Percentiles rank a stretch among this genome's conserved stretches.
These are phyloP conservation scores for Ophiorrhiza pumila DNA, from an alignment of 257 asterid species.

Conservation along the genomic window DNA sequence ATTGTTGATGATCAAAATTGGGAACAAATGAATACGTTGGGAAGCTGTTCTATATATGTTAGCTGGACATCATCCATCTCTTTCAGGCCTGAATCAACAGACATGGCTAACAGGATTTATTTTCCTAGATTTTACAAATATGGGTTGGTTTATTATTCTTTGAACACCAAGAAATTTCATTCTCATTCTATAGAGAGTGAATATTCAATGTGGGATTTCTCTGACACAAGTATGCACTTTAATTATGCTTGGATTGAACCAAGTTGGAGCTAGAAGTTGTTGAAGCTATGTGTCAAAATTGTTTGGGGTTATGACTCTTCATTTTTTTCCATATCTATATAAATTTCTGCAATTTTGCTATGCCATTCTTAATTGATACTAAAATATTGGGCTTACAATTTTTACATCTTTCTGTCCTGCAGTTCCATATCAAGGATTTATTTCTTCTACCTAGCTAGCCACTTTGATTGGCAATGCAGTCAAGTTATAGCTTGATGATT, in stretches of 20 bases:
- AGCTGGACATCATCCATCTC: neutral
- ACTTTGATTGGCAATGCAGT: too few species aligned
- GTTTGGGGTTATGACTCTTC: too few species aligned
- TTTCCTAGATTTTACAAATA: neutral
- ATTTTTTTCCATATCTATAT: too few species aligned
- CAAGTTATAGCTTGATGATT: too few species aligned
- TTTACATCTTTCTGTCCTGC: too few species aligned
- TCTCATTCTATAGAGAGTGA: neutral
- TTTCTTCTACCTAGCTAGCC: too few species aligned
- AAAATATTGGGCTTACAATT: too few species aligned
- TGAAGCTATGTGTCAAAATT: too few species aligned
- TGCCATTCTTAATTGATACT: too few species aligned
- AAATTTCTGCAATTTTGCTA: too few species aligned
- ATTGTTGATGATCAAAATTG: neutral
- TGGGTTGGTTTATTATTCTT: neutral
- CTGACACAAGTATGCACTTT: neutral
- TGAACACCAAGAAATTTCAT: slow-evolving; percentile 2
- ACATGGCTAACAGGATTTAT: slow-evolving; percentile 3
- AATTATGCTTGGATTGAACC: neutral
- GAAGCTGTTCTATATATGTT: neutral
- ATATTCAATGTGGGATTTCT: neutral
- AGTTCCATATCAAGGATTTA: too few species aligned
- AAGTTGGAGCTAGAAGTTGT: neutral
- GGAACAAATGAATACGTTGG: neutral
- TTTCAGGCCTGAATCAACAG: neutral